Percentiles rank a stretch among this genome's conserved stretches.
Evolutionary conservation across 108 stramenopile genomes (phyloP).

Genomic region (Parmales sp.): DNA sequence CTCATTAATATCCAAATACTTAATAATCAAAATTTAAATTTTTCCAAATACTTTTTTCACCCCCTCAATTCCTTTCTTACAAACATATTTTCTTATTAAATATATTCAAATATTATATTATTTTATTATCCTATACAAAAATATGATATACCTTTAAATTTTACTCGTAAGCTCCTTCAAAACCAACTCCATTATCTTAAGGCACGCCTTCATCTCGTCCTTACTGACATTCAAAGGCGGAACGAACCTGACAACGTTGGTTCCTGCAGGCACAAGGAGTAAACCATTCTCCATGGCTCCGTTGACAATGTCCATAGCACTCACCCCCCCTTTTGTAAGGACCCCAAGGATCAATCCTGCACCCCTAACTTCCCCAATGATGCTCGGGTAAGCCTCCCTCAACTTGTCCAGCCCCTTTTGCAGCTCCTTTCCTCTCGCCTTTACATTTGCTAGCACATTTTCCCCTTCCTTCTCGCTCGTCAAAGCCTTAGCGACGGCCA

Average conservation of each 20-base stretch:
- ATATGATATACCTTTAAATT: too few relatives aligned
- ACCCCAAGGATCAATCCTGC: too few relatives aligned
- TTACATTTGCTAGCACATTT: conserved; percentile 74
- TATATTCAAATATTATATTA: too few relatives aligned
- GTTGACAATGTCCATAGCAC: too few relatives aligned
- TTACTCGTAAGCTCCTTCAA: neutral
- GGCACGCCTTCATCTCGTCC: conserved; percentile 60
- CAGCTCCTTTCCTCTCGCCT: conserved; percentile 74
- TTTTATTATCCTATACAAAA: too few relatives aligned
- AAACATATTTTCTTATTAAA: too few relatives aligned
- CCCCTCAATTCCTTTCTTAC: too few relatives aligned
- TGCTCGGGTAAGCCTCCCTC: conserved; percentile 50
- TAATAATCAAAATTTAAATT: too few relatives aligned
- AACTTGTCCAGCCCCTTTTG: conserved; percentile 55
- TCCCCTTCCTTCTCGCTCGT: conserved; percentile 29
- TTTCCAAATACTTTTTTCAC: too few relatives aligned
- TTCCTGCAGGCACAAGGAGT: conserved; percentile 83
- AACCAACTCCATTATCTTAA: conserved; percentile 58
- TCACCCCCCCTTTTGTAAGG: too few relatives aligned
- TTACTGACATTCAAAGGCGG: conserved; percentile 80
- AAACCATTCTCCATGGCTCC: conserved; percentile 75
- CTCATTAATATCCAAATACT: too few relatives aligned
- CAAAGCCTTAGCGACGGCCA: conserved; percentile 78
- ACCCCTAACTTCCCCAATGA: conserved; percentile 74
- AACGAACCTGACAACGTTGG: conserved; percentile 83